Base-by-base conservation (phyloP, 1,284 basidiomycete species). In the Hemileia vastatrix region DNA sequence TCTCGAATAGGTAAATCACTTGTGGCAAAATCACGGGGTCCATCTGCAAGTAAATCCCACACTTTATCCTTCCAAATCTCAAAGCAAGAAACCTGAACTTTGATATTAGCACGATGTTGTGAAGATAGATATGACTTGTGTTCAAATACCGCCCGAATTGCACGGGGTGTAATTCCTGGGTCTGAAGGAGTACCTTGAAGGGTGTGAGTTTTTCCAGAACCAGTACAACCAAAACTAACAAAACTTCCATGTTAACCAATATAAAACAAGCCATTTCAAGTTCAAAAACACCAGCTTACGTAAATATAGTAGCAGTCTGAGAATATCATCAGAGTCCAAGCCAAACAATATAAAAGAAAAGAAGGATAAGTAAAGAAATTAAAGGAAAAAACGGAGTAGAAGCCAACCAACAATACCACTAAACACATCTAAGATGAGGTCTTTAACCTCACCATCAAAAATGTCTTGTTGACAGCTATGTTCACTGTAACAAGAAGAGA, bases 31-130 rank as follows among this genome's bases (percentile, higher is more conserved):
- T 60, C 49, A 8, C 49, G 57, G 1, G 57, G 40, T 2, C 32
- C 50, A n/a, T 60, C 32, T 15, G 27, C 19, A 2, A 60, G 24
- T 15, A 60, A 21, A 33, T 60, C 57, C 57, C 57, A 60, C 1
- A 60, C 57, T 21, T 60, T 60, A 33, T 60, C 57, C 40, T 60
- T 60, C 49, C 49, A 60, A 18, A 60, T 60, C 24, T 60, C 57
- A 27, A 45, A 60, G 24, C 57, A 60, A 19, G 57, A 32, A 24
- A 60, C 53, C n/a, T 49, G 45, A 13, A 60, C 9, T n/a, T n/a
- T n/a, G n/a, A n/a, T n/a, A n/a, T n/a, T n/a, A n/a, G n/a, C n/a
- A 18, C 27, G 21, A 23, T 23, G 51, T 21, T 36, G 24, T 5
- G 24, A 4, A 19, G 43, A 52, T 1, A 60, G 18, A 11, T n/a